Base-by-base conservation (phyloP, 371 early-diverging fungal genomes). In the Mucor sp. region DNA sequence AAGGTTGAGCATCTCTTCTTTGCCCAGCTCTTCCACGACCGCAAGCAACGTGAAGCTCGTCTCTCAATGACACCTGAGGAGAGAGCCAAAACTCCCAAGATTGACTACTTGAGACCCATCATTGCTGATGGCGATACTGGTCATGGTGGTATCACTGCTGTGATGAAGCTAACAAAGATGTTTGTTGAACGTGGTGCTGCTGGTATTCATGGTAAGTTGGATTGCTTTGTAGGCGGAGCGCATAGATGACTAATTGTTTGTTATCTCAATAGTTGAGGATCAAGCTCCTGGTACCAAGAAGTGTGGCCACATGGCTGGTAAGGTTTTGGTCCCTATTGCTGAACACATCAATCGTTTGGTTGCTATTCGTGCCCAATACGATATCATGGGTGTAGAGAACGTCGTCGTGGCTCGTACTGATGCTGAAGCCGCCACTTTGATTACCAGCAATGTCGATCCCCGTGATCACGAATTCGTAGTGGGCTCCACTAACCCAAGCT, bases 301-400 rank as follows among this genome's bases (percentile, higher is more conserved):
- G 88, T 99, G 99, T 81, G 98, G 99, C 21, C 99, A 99, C 84
- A 96, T 99, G 97, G 98, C 97, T 58, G 99, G 99, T 69, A 99
- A 99, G 81, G 99, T 99, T 25, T 83, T 99, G 28, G 99, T 99
- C 11, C 97, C 99, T 33, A 94, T 95, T 58, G 88, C 91, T 21
- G 98, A 99, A 77, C 99, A 99, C 85, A 97, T 98, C 84, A 96
- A 95, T 87, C 94, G 99, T 60, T 84, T 99, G 60, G 91, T 97
- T 28, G 98, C 98, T 69, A 90, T 93, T 76, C 94, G 99, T 76
- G 92, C 95, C 62, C 98, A 98, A 87, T 96, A 93, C 74, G 99
- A 99, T 81, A 96, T 99, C 74, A 97, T 99, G 97, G 97, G 96
- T 43, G 94, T 94, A 60, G 97, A 98, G 75, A 97, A 93, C 74